phyloP scores from a whole-genome alignment of 2,329 filamentous ascomycete genomes.

The Calonectria crousiana region DNA sequence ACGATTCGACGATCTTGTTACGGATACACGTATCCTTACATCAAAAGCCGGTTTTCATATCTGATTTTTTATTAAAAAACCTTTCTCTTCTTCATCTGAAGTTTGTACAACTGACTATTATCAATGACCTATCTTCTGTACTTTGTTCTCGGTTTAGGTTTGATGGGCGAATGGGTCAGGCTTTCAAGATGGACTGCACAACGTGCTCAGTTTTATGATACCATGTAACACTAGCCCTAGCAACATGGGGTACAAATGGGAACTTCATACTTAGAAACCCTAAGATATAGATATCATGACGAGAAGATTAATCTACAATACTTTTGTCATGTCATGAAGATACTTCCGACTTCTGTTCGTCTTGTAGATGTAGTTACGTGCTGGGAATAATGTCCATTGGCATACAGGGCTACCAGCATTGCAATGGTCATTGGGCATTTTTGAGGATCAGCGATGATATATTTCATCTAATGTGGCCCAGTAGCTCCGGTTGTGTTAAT shows the following conservation, averaged over 20 bases:
- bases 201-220: conserved; percentile 42
- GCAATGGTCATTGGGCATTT: not conserved
- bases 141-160: conserved; percentile 40
- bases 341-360: not conserved
- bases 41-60: conserved; percentile 7
- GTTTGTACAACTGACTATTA: conserved; percentile 32
- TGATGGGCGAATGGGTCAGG: conserved; percentile 17
- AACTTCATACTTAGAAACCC: conserved; percentile 16
- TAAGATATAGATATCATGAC: conserved; percentile 40
- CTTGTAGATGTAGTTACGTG: not conserved
- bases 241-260: conserved; percentile 24
- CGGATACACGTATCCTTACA: conserved; percentile 10
- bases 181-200: conserved; percentile 30
- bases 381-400: not conserved
- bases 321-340: conserved; percentile 16
- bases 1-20: conserved; percentile 39
- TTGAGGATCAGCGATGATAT: not conserved
- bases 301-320: conserved; percentile 31
- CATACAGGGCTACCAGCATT: no score
- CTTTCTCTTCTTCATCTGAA: conserved; percentile 10
- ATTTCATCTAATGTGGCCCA: not conserved
- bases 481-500: not conserved
- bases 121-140: conserved; percentile 26
- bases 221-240: conserved; percentile 37
- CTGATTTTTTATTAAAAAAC: conserved; percentile 18